phyloP scores from a whole-genome alignment of 768 basidiomycete species.

The Lentinula guzmanii region DNA sequence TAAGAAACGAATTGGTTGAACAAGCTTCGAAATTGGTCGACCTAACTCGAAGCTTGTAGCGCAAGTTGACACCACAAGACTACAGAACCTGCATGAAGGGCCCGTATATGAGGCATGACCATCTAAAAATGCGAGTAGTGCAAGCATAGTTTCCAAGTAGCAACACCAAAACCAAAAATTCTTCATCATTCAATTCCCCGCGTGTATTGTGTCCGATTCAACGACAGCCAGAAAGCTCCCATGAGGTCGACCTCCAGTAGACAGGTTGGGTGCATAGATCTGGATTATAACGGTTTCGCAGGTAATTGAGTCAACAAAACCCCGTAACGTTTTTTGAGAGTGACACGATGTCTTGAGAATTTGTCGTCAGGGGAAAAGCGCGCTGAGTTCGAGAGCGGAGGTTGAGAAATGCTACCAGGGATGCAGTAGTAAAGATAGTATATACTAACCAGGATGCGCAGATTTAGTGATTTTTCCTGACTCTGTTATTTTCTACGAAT shows the following conservation, averaged over 20 bases:
- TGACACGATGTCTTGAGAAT: conserved; percentile 96
- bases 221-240: neutral
- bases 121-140: too few relatives aligned
- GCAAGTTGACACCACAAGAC: too few relatives aligned
- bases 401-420: neutral
- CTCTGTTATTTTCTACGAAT: conserved; percentile 73
- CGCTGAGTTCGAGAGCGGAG: conserved; percentile 39
- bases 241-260: neutral
- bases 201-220: neutral
- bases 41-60: too few relatives aligned
- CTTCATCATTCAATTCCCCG: neutral
- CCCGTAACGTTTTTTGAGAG: conserved; percentile 89
- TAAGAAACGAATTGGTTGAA: neutral
- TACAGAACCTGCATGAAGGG: too few relatives aligned
- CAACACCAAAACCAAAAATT: neutral
- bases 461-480: conserved; percentile 86
- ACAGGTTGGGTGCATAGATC: neutral
- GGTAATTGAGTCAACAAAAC: conserved; percentile 89
- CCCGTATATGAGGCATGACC: too few relatives aligned
- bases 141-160: too few relatives aligned
- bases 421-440: neutral
- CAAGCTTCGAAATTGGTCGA: too few relatives aligned
- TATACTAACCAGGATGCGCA: conserved; percentile 83
- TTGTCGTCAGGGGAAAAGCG: conserved; percentile 99
- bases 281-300: conserved; percentile 66